Evolutionary conservation across 768 basidiomycete species (phyloP).

Genomic region (Botryobasidium botryosum): DNA sequence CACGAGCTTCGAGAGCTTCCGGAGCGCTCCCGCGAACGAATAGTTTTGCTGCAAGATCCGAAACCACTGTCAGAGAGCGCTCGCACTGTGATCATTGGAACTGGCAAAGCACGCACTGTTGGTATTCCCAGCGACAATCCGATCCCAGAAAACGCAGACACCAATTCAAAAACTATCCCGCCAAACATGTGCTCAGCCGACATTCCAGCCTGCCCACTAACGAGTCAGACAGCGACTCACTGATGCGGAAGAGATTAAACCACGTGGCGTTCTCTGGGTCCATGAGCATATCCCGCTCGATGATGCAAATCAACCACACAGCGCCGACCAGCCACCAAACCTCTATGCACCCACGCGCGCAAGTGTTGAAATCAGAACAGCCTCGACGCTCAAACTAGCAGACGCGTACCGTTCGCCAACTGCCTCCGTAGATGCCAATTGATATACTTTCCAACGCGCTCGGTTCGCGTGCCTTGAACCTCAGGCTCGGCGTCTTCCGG

Average conservation of each 20-base stretch:
- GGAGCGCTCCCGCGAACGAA: constrained; percentile 64
- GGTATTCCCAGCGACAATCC: constrained; percentile 82
- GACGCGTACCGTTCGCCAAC: constrained; percentile 65
- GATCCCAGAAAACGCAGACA: constrained; percentile 79
- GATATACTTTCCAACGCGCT: constrained; percentile 59
- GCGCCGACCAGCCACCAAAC: constrained; percentile 92
- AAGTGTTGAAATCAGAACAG: not conserved
- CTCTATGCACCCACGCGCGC: constrained; percentile 30
- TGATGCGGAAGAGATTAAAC: constrained; percentile 84
- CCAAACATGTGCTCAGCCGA: no score
- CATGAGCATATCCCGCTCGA: constrained; percentile 36
- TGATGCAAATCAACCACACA: constrained; percentile 44
- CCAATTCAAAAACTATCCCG: constrained; percentile 59
- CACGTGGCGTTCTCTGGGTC: constrained; percentile 41
- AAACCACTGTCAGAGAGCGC: no score
- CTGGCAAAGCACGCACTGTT: no score
- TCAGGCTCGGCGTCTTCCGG: constrained; percentile 21
- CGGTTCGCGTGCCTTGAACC: constrained; percentile 35
- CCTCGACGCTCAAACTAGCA: not conserved
- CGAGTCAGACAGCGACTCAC: no score
- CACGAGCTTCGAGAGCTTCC: constrained; percentile 73
- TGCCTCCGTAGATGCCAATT: constrained; percentile 72
- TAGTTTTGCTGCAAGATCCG: constrained; percentile 75
- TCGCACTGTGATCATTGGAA: no score
- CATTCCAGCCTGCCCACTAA: no score